phyloP scores from a whole-genome alignment of 805 yeast genomes.

The Aciculoconidium aculeatum region DNA sequence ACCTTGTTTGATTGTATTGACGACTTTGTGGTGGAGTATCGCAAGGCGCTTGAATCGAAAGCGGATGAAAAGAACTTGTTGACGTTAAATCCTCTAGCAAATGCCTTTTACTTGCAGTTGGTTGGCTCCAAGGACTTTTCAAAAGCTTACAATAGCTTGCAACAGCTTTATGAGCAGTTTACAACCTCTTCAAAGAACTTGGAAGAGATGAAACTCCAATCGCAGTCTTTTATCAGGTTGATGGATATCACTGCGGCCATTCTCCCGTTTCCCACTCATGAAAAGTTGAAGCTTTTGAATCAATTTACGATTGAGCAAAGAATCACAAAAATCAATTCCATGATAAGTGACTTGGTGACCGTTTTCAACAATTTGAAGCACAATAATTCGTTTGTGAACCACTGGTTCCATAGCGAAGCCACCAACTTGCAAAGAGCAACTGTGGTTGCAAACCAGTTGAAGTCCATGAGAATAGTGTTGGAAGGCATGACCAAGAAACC shows the following conservation, averaged over 20 bases:
- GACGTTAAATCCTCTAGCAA: conserved; percentile 54
- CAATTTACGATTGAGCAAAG: conserved; percentile 29
- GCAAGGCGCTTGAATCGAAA: conserved; percentile 20
- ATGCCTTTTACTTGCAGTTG: conserved; percentile 51
- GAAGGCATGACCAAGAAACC: conserved; percentile 36
- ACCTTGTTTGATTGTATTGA: conserved; percentile 33
- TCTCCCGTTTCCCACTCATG: conserved; percentile 43
- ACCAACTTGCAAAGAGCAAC: conserved; percentile 47
- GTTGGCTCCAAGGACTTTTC: conserved; percentile 42
- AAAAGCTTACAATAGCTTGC: conserved; percentile 38
- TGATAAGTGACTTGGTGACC: conserved; percentile 30
- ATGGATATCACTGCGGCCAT: conserved; percentile 46
- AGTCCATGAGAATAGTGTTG: conserved; percentile 43
- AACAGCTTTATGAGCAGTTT: conserved; percentile 26
- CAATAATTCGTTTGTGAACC: conserved; percentile 31
- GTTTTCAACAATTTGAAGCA: conserved; percentile 31
- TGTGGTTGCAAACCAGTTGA: conserved; percentile 50
- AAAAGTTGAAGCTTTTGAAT: conserved; percentile 35
- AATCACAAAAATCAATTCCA: conserved; percentile 19
- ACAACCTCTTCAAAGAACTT: conserved; percentile 1
- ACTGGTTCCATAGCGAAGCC: conserved; percentile 46
- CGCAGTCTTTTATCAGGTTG: conserved; percentile 10
- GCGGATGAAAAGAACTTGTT: conserved; percentile 26
- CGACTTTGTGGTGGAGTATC: conserved; percentile 32
- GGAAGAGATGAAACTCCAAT: conserved; percentile 8